A percentile compares a stretch with the other conserved stretches of the same genome.
phyloP scores from a whole-genome alignment of 306 rosid genomes.

The Begonia fuchsioides region DNA sequence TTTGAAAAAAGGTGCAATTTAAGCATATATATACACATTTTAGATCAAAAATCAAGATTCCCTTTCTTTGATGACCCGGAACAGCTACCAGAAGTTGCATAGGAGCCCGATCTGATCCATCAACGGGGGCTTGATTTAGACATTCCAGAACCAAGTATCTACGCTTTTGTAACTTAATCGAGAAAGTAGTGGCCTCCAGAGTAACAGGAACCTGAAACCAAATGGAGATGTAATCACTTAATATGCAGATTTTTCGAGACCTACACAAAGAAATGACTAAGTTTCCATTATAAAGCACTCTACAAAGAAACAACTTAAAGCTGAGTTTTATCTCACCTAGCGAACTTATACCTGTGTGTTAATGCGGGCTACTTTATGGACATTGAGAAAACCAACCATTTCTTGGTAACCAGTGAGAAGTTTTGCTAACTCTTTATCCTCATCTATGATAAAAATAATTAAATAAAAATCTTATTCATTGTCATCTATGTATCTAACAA shows the following conservation, averaged over 20 bases:
- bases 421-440: conserved; percentile 70
- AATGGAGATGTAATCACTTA: conserved; percentile 4
- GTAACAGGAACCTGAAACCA: conserved; percentile 55
- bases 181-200: conserved; percentile 64
- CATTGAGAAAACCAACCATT: conserved; percentile 74
- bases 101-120: conserved; percentile 68
- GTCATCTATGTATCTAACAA: no score
- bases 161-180: conserved; percentile 65
- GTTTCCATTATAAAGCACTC: no score
- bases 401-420: conserved; percentile 94
- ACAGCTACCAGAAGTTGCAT: conserved; percentile 59
- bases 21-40: no score
- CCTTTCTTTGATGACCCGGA: conserved; percentile 47
- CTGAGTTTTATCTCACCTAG: no score
- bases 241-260: no score
- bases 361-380: conserved; percentile 61
- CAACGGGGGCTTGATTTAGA: conserved; percentile 79
- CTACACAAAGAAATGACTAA: no score
- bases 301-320: no score
- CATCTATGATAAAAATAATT: conserved; percentile 28
- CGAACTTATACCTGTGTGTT: conserved; percentile 55
- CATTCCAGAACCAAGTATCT: conserved; percentile 72
- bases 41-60: conserved; percentile 45
- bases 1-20: no score
- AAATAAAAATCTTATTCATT: no score